Base-by-base conservation (phyloP, 768 basidiomycete genomes). In the Chalciporus sphaerocephalus region DNA sequence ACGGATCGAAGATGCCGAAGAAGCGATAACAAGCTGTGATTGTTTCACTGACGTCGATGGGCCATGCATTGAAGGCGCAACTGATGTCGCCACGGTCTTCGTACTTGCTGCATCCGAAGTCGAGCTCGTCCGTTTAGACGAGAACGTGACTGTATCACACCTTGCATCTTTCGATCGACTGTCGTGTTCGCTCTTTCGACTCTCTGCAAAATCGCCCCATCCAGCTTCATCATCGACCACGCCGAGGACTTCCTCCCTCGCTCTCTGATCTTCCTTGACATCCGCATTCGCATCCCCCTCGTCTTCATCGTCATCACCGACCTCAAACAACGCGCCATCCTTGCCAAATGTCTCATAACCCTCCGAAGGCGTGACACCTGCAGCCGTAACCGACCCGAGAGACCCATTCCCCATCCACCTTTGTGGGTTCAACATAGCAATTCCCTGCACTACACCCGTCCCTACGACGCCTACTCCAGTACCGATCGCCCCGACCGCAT, bases 361-460 rank as follows among this genome's bases (percentile, higher is more conserved):
- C 15, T 44, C 32, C 0, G 42, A 47, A n/a, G 38, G 46, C 15
- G 6, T 23, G 3, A 13, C 33, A n/a, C 17, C 43, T 7, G 5
- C 20, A 15, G 12, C 44, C 6, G n/a, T 16, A 2, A 33, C 39
- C 5, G 17, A 6, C 30, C 22, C 2, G 44, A 34, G 39, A 21
- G 39, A 36, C 39, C 38, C 64, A 13, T 63, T 65, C 13, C 81
- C 83, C 8, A 75, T 82, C 91, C 90, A 95, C 46, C 86, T 74
- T 59, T 88, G 83, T 1, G 92, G 92, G 59, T 94, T 94, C 25
- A 94, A 72, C 90, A 92, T 94, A 1, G 85, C 72, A 28, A 93
- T 83, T 1, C 92, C 92, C 46, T 85, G 85, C 3, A 83, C 90
- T 2, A 91, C 87, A 7, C 83, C 87, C 2, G 71, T 80, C 0